Conservation (phyloP, 2,329 filamentous ascomycete genomes). For the Coniochaeta hoffmannii region DNA sequence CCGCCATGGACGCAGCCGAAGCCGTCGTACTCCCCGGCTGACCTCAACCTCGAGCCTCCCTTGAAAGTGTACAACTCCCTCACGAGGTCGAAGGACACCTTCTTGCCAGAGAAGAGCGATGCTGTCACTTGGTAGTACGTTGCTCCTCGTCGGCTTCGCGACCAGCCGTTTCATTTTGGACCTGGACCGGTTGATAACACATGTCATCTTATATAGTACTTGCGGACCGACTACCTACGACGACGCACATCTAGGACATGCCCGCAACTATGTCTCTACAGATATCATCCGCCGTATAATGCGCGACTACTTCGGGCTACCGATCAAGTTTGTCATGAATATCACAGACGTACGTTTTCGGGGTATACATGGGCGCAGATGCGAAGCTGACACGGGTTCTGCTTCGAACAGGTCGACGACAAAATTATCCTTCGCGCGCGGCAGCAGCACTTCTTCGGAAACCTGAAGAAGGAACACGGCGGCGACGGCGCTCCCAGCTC, state of each 20-base stretch:
- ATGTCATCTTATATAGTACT: slow-evolving; percentile 18
- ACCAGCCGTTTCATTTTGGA: background rate
- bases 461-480: slow-evolving; percentile 54
- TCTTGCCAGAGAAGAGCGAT: background rate
- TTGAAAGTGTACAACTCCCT: slow-evolving; percentile 2
- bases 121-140: slow-evolving; percentile 3
- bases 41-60: slow-evolving; percentile 1
- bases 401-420: slow-evolving; percentile 13
- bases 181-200: background rate
- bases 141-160: background rate
- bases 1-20: background rate
- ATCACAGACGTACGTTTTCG: slow-evolving; percentile 70
- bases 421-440: slow-evolving; percentile 55
- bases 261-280: slow-evolving; percentile 83
- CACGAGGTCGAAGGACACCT: background rate
- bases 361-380: slow-evolving; percentile 28
- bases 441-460: slow-evolving; percentile 73
- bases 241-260: slow-evolving; percentile 69
- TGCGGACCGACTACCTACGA: slow-evolving; percentile 86
- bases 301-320: slow-evolving; percentile 73
- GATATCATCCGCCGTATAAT: slow-evolving; percentile 82
- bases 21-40: background rate
- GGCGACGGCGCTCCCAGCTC: slow-evolving; percentile 14
- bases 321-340: slow-evolving; percentile 87
- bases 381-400: slow-evolving; percentile 2